Evolutionary conservation across 345 rosid genomes (phyloP), one percentile per base, ranked within the genome.

Genomic region (Bruguiera parviflora): DNA sequence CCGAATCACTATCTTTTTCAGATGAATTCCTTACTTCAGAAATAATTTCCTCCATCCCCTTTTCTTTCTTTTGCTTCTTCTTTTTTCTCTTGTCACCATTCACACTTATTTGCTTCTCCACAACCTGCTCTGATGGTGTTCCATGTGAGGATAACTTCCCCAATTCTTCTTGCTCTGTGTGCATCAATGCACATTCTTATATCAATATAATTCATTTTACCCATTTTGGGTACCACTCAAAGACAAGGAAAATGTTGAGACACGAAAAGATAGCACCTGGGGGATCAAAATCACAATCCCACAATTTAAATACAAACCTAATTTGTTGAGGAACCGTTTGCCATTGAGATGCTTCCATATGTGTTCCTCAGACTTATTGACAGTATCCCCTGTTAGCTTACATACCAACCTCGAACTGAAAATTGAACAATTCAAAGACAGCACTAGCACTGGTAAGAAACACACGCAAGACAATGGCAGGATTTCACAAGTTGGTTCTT

Each of bases 281-380:
- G 27, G 9, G 5, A 20, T 49, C 64, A 62, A 37, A 62, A 28
- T 8, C 43, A 28, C 18, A 25, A 58, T 24, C 58, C 6, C 24
- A 15, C 19, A 65, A 35, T 46, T 7, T 29, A 43, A 61, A 70
- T 46, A 53, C 64, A 8, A 46, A 94, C 98, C 96, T 75, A 94
- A 75, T 78, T 80, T 88, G 77, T 84, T 87, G 75, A 94, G 96
- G 85, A 94, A 94, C 31, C 92, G 78, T 68, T 63, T 89, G 43
- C 97, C 97, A 5, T 87, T 89, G 66, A 94, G 75, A 43, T 94
- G 98, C 81, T 91, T 94, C 96, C 95, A 94, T 37, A 91, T 87
- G 71, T 94, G 98, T 71, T 91, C 92, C 80, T 91, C 96, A 5
- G 84, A 81, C 74, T 94, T 94, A 76, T 94, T 94, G 63, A 94